Percentiles rank a stretch among this genome's conserved stretches.
phyloP scores from a whole-genome alignment of 2,329 filamentous ascomycete genomes.

The Domatiomyces globalis region DNA sequence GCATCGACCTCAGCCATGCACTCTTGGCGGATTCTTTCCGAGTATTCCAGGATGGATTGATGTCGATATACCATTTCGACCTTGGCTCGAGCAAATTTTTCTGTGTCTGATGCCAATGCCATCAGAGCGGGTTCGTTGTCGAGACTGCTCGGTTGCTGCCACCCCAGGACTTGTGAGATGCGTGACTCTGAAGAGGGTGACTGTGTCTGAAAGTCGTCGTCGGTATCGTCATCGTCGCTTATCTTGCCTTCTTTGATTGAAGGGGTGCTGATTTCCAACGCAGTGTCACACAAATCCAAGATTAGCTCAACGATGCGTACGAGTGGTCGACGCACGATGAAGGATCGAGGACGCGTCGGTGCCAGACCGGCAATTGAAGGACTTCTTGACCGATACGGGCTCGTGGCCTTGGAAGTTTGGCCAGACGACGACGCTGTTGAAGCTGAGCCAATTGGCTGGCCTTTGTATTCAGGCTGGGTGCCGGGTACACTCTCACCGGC shows the following conservation, averaged over 20 bases:
- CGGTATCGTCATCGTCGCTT: slow-evolving; percentile 26
- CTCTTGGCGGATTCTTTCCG: slow-evolving; percentile 86
- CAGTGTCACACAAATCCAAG: slow-evolving; percentile 88
- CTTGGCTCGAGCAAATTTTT: slow-evolving; percentile 69
- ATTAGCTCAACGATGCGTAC: slow-evolving; percentile 89
- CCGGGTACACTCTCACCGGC: slow-evolving; percentile 34
- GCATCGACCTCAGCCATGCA: slow-evolving; percentile 87
- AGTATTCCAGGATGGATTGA: slow-evolving; percentile 85
- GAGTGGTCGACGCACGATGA: slow-evolving; percentile 77
- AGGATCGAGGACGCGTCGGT: slow-evolving; percentile 56
- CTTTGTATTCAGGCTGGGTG: slow-evolving; percentile 64
- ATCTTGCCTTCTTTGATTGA: slow-evolving; percentile 68
- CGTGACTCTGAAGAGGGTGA: slow-evolving; percentile 92
- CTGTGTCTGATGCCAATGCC: slow-evolving; percentile 77
- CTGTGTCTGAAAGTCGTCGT: slow-evolving; percentile 73
- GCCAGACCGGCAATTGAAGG: slow-evolving; percentile 53
- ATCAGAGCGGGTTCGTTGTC: slow-evolving; percentile 89
- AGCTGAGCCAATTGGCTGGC: slow-evolving; percentile 58
- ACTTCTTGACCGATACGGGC: slow-evolving; percentile 46
- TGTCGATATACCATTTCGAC: slow-evolving; percentile 88
- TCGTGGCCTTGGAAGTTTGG: slow-evolving; percentile 50
- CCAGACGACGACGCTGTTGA: slow-evolving; percentile 56
- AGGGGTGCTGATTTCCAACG: slow-evolving; percentile 85
- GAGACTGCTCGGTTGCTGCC: slow-evolving; percentile 83
- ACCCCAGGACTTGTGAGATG: slow-evolving; percentile 86